Percentiles rank a stretch among this genome's conserved stretches.
phyloP scores from a whole-genome alignment of 2,329 filamentous ascomycete species.

The Amesomyces nigricolor region DNA sequence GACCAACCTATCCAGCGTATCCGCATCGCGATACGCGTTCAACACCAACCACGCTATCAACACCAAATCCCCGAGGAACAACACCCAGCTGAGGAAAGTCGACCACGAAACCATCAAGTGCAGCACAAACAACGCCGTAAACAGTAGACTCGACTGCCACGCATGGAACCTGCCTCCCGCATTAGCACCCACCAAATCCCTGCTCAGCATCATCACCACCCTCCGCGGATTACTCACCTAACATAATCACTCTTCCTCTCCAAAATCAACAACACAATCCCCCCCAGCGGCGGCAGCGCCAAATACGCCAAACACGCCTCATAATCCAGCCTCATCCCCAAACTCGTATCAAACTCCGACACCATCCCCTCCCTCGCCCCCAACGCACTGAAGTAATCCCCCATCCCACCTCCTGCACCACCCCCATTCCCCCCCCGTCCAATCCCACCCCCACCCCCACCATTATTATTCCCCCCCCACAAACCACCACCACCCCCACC shows the following conservation, averaged over 20 bases:
- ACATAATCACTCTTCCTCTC: constrained; percentile 98
- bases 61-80: constrained; percentile 69
- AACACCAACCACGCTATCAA: constrained; percentile 72
- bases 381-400: constrained; percentile 38
- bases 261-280: constrained; percentile 73
- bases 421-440: constrained; percentile 13
- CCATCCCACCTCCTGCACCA: constrained; percentile 31
- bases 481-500: constrained; percentile 13
- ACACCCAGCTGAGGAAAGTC: constrained; percentile 71
- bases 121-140: constrained; percentile 66
- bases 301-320: constrained; percentile 90
- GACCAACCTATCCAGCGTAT: constrained; percentile 54
- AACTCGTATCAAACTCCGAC: constrained; percentile 84
- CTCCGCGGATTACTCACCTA: constrained; percentile 48
- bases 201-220: too few relatives aligned
- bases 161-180: constrained; percentile 69
- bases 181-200: not conserved
- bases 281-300: constrained; percentile 75
- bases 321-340: constrained; percentile 80
- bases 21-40: constrained; percentile 79
- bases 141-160: constrained; percentile 86
- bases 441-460: constrained; percentile 15
- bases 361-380: constrained; percentile 49
- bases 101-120: constrained; percentile 88
- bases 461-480: constrained; percentile 8